Conservation (phyloP, 805 yeast species). For the Tetrapisispora fleetii region DNA sequence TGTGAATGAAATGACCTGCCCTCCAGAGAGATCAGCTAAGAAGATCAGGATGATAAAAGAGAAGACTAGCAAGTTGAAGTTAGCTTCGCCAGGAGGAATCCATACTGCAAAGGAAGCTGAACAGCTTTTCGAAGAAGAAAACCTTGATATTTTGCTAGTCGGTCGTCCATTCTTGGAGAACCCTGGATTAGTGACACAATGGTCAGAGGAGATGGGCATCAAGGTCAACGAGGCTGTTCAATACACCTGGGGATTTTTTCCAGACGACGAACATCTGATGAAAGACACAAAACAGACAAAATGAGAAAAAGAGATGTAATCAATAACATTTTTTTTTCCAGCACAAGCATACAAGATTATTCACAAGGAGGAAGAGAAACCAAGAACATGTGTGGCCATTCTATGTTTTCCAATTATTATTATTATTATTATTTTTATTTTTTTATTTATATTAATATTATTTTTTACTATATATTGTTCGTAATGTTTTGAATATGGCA, state of each 20-base stretch:
- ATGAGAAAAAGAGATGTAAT: not conserved
- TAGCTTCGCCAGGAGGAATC: constrained; percentile 41
- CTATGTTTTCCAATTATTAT: no score
- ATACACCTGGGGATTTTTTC: constrained; percentile 26
- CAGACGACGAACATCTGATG: constrained; percentile 2
- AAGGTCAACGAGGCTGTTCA: constrained; percentile 31
- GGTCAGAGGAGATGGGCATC: constrained; percentile 43
- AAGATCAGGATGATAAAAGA: constrained; percentile 2
- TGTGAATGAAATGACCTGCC: constrained; percentile 19
- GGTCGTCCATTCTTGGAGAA: constrained; percentile 39
- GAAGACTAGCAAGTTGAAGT: constrained; percentile 4
- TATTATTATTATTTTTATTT: no score
- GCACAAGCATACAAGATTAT: no score
- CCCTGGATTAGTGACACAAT: constrained; percentile 41
- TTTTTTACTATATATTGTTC: not conserved
- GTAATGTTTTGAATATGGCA: not conserved
- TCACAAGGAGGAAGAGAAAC: no score
- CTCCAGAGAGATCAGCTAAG: not conserved
- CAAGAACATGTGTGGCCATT: no score
- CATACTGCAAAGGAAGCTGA: constrained; percentile 31
- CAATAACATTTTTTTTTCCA: no score
- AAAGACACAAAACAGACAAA: not conserved
- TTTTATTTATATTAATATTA: not conserved
- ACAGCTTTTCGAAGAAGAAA: constrained; percentile 32
- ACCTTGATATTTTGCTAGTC: constrained; percentile 39